These are phyloP conservation scores for Brassica incana DNA, from an alignment of 345 rosid species.

Conservation along the genomic window DNA sequence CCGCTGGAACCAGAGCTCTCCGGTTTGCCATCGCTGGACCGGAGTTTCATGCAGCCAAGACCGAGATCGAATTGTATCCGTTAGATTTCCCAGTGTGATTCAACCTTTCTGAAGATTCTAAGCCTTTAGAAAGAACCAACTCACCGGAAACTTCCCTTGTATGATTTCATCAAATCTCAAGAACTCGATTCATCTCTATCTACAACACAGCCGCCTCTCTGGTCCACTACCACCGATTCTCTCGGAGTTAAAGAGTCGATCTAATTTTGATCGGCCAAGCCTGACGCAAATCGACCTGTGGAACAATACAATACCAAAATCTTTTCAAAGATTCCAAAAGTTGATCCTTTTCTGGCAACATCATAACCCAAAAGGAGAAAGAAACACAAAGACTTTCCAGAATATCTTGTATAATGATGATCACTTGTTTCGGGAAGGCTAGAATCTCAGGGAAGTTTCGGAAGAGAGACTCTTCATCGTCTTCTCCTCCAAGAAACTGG, in stretches of 20 bases:
- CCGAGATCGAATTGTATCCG: constrained; percentile 43
- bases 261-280: constrained; percentile 45
- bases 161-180: constrained; percentile 60
- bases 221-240: constrained; percentile 62
- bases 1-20: constrained; percentile 58
- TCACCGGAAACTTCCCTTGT: constrained; percentile 63
- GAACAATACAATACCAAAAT: constrained; percentile 61
- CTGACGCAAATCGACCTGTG: constrained; percentile 61
- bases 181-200: constrained; percentile 69
- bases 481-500: constrained; percentile 48
- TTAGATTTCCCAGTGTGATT: constrained; percentile 82
- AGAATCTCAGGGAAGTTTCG: constrained; percentile 42
- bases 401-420: constrained; percentile 6
- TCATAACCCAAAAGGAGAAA: constrained; percentile 16
- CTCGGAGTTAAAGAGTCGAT: constrained; percentile 55
- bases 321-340: constrained; percentile 58
- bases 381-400: background rate
- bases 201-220: constrained; percentile 68
- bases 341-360: constrained; percentile 69
- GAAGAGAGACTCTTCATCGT: constrained; percentile 64
- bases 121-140: constrained; percentile 81
- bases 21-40: constrained; percentile 64
- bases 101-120: constrained; percentile 69
- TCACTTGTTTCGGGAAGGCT: constrained; percentile 43
- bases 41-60: constrained; percentile 69